Evolutionary conservation across 805 yeast species (phyloP).

Genomic region (Candida endomychidarum): DNA sequence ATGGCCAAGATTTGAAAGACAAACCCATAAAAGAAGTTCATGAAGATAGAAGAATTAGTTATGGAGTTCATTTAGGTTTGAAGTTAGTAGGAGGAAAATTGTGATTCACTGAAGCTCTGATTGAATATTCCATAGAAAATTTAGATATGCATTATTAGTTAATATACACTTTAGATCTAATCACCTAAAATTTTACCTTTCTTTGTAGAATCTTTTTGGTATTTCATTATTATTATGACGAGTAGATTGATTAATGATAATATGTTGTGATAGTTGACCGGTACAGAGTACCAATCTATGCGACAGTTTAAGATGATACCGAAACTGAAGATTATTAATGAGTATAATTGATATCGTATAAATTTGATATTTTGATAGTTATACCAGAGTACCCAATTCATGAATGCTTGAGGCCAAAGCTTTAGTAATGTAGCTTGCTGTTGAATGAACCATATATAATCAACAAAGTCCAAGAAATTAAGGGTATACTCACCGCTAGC

Average conservation of each 20-base stretch:
- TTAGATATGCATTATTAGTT: constrained; percentile 4
- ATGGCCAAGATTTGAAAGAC: constrained; percentile 15
- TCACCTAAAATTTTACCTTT: no score
- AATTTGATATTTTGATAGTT: constrained; percentile 1
- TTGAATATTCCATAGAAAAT: constrained; percentile 2
- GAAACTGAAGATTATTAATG: constrained; percentile 1
- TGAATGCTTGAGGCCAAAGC: constrained; percentile 40
- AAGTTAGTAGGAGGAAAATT: constrained; percentile 58
- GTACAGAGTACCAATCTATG: constrained; percentile 19
- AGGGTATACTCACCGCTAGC: constrained; percentile 2
- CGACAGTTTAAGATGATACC: not conserved
- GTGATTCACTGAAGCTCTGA: constrained; percentile 9
- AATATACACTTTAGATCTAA: no score
- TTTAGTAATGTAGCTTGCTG: constrained; percentile 23
- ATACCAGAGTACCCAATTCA: constrained; percentile 27
- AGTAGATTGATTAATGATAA: constrained; percentile 9
- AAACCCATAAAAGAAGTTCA: constrained; percentile 29
- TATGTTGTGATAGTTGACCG: constrained; percentile 20
- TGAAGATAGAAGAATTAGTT: constrained; percentile 58
- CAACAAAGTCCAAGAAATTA: constrained; percentile 39
- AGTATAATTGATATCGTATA: constrained; percentile 9
- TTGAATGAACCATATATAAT: constrained; percentile 39
- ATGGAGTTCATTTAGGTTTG: constrained; percentile 68
- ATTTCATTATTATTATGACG: constrained; percentile 6
- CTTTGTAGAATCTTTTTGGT: constrained; percentile 6